Evolutionary conservation across 495 filamentous ascomycete genomes (phyloP).

Genomic region (Articulospora tetracladia): DNA sequence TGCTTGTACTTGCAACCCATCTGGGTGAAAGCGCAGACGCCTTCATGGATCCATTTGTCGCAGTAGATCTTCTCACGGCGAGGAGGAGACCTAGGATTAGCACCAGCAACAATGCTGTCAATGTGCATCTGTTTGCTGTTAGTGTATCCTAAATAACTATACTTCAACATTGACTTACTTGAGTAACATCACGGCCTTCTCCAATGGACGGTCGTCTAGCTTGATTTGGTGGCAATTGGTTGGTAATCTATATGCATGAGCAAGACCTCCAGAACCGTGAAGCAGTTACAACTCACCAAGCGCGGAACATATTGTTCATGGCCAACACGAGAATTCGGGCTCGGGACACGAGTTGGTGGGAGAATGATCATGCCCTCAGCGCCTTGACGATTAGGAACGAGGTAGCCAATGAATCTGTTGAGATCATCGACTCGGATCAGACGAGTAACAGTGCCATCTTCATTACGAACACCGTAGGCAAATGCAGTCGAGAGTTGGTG

Average conservation of each 20-base stretch:
- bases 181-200: background rate
- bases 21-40: conserved; percentile 78
- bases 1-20: conserved; percentile 86
- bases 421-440: conserved; percentile 66
- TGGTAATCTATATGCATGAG: background rate
- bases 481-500: conserved; percentile 9
- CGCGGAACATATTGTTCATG: conserved; percentile 2
- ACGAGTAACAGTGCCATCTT: conserved; percentile 54
- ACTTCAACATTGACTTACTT: background rate
- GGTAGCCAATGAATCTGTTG: conserved; percentile 22
- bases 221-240: background rate
- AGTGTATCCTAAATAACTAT: background rate
- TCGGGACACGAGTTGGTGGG: conserved; percentile 32
- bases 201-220: background rate
- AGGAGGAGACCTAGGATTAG: background rate
- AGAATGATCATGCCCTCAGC: conserved; percentile 37
- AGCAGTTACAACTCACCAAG: background rate
- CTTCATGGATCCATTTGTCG: conserved; percentile 81
- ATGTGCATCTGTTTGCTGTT: conserved; percentile 11
- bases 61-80: conserved; percentile 67
- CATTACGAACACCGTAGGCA: conserved; percentile 33
- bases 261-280: background rate
- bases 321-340: conserved; percentile 14
- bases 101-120: conserved; percentile 17
- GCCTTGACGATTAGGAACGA: conserved; percentile 29